Evolutionary conservation across 352 stramenopile genomes (phyloP), one percentile per base, ranked within the genome.

Genomic region (Phytophthora citricola): DNA sequence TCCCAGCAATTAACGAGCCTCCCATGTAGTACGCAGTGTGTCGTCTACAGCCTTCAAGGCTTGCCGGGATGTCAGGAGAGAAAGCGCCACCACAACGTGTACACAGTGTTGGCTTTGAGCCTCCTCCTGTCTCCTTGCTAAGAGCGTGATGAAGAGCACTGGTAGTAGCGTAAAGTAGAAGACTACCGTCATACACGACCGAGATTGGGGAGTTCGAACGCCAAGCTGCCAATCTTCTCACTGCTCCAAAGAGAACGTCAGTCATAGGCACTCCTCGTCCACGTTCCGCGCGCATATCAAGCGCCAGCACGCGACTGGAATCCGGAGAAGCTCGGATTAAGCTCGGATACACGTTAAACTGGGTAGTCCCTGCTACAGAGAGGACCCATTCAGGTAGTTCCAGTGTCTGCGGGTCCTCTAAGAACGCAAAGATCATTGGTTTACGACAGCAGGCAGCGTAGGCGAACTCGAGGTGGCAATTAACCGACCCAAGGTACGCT

Each of bases 381-480:
- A 72, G 59, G 36, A 87, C 71, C 80, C 80, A 89, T 4, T 22
- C 26, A 10, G 76, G 76, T 15, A 87, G 49, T 3, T 63, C 60
- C 1, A 84, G 58, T 10, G 38, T 20, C 6, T 46, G 17, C 9
- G 71, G 64, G 40, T 87, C 76, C n/a, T 79, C 57, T 3, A 87
- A 61, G 26, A 81, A 77, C 0, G 69, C 76, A 47, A 88, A 76
- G 31, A 88, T 69, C 53, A 87, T 75, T 7, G 76, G 72, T 43
- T 81, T 86, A 12, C 60, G 50, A 20, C 71, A 77, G 5, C 53
- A 56, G 5, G 57, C 63, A 20, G 78, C 78, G 60, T 90, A 90
- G 36, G 65, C 61, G 43, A 87, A 85, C 55, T 90, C 81, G 24
- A 88, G 69, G n/a, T 64, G 69, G 54, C 81, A 90, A 58, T 88